Percentiles rank a stretch among this genome's conserved stretches.
phyloP scores from a whole-genome alignment of 1,284 basidiomycete species.

The Binderoboletus segoi region DNA sequence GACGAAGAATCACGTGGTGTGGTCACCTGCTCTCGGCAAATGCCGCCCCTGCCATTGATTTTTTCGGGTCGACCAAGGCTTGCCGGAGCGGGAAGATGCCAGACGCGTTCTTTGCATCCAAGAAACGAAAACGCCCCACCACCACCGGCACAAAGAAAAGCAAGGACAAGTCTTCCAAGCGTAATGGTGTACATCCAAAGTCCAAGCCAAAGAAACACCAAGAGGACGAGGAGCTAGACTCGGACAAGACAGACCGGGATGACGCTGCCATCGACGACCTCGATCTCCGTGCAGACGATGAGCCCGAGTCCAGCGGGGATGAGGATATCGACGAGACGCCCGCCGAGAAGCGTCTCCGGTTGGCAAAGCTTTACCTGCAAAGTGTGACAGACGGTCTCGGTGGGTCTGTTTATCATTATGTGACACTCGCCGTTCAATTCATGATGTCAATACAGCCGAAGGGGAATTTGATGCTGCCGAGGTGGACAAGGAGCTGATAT shows the following conservation, averaged over 20 bases:
- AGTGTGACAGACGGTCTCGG: conserved; percentile 79
- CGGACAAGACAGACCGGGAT: conserved; percentile 62
- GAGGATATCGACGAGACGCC: conserved; percentile 91
- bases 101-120: conserved; percentile 78
- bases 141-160: conserved; percentile 33
- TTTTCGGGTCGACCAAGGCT: conserved; percentile 19
- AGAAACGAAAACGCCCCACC: conserved; percentile 65
- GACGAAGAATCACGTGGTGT: too few relatives aligned
- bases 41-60: conserved; percentile 19
- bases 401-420: conserved; percentile 40
- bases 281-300: conserved; percentile 69
- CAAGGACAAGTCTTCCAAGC: conserved; percentile 24
- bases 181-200: conserved; percentile 30
- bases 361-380: conserved; percentile 91
- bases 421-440: conserved; percentile 5
- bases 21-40: conserved; percentile 23
- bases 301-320: conserved; percentile 65
- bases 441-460: conserved; percentile 50
- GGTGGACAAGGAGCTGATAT: conserved; percentile 90
- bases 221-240: conserved; percentile 73
- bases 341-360: conserved; percentile 87
- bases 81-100: conserved; percentile 51
- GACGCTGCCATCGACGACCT: conserved; percentile 75
- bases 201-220: conserved; percentile 37
- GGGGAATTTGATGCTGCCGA: conserved; percentile 93